Evolutionary conservation across 306 rosid species (phyloP).

Genomic region (Albizia julibrissin): DNA sequence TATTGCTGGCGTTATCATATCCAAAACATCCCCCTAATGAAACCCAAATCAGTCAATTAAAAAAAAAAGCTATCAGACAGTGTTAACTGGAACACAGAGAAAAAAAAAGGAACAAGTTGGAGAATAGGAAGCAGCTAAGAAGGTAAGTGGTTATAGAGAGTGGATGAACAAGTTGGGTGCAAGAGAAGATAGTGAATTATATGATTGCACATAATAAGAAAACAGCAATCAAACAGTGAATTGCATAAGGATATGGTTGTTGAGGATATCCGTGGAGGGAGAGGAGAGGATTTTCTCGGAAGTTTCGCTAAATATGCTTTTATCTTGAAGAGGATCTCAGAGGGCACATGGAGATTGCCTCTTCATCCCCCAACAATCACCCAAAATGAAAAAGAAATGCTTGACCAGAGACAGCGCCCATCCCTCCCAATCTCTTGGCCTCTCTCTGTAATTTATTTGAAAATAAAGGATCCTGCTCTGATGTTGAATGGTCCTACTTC

Average conservation of each 20-base stretch:
- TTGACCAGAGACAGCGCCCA: constrained; percentile 47
- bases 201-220: constrained; percentile 29
- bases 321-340: constrained; percentile 24
- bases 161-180: constrained; percentile 29
- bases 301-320: constrained; percentile 37
- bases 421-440: constrained; percentile 30
- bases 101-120: background rate
- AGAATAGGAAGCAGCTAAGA: constrained; percentile 11
- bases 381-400: constrained; percentile 35
- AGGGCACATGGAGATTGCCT: constrained; percentile 74
- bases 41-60: background rate
- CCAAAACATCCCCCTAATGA: background rate
- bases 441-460: constrained; percentile 16
- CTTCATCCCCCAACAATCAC: constrained; percentile 58
- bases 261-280: constrained; percentile 3
- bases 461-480: constrained; percentile 9
- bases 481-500: constrained; percentile 4
- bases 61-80: background rate
- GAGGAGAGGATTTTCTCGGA: constrained; percentile 38
- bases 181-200: background rate
- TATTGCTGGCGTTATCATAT: background rate
- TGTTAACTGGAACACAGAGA: background rate
- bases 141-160: constrained; percentile 27
- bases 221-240: constrained; percentile 49
- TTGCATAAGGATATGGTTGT: constrained; percentile 41